phyloP scores from a whole-genome alignment of 148 eudicot species.

The Rhododendron williamsianum region DNA sequence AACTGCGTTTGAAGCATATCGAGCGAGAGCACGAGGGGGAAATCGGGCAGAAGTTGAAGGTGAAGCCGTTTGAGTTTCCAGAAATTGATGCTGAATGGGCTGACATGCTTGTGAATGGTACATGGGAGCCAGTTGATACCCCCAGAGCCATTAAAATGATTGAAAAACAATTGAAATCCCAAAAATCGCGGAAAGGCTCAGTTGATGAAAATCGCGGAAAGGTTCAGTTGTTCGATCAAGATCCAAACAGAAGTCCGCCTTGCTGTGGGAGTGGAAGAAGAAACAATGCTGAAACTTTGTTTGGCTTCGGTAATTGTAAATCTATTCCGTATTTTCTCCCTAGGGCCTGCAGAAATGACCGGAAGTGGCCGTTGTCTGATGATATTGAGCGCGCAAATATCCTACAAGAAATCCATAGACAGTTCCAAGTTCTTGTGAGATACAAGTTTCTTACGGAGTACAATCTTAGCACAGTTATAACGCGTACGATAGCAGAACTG shows the following conservation, averaged over 20 bases:
- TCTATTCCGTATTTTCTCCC: background rate
- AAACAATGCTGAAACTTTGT: background rate
- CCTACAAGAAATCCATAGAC: background rate
- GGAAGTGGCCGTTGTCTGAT: conserved; percentile 13
- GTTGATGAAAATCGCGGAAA: background rate
- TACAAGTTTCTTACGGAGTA: background rate
- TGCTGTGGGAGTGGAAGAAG: background rate
- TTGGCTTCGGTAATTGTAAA: background rate
- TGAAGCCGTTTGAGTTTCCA: background rate
- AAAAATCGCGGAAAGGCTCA: too few species aligned
- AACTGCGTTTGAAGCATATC: background rate
- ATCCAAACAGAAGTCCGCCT: background rate
- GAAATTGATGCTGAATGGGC: background rate
- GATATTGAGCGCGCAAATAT: conserved; percentile 3
- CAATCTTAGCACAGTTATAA: background rate
- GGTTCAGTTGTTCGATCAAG: background rate
- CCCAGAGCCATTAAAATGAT: background rate
- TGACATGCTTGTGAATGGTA: background rate
- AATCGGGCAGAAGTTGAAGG: background rate
- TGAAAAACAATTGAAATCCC: background rate
- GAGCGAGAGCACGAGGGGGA: background rate
- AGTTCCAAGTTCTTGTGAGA: conserved; percentile 3
- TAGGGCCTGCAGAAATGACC: background rate
- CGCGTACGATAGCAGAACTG: background rate
- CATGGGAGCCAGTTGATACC: conserved; percentile 13